Evolutionary conservation across 768 basidiomycete species (phyloP), one percentile per base, ranked within the genome.

Genomic region (Calocera viscosa): DNA sequence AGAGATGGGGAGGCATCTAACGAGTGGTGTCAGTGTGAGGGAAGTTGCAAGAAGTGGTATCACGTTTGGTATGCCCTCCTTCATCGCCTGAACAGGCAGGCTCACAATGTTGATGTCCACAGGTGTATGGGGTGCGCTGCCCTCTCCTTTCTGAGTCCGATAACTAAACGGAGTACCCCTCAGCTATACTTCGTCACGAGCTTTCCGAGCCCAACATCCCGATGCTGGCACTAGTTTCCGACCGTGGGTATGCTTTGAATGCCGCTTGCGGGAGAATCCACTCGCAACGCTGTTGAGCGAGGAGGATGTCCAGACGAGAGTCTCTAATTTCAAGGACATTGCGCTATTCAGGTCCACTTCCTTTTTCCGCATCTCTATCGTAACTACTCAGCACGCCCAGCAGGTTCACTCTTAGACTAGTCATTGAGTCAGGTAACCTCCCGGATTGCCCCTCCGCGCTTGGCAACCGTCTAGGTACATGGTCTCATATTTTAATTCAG

Each of bases 41-140:
- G 53, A 11, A 12, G 5, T 11, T 60, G 53, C 30, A 32, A 60
- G 22, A 60, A 32, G 30, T 60, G 53, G 53, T 60, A 60, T 32
- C 53, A 60, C 30, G 16, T 60, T 2, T 60, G 53, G 53, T 60
- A 26, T 32, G 2, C 7, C 5, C 10, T 19, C 5, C 30, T 3
- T 7, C 7, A 8, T 8, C 8, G 3, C 19, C 24, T 24, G n/a
- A n/a, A 3, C 8, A 10, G 7, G 2, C 5, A 5, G 24, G 2
- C 53, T 28, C 30, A 60, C 26, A n/a, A 12, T 47, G 43, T 16
- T 49, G 7, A 60, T 60, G 53, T 32, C 19, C 19, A 19, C 14
- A 60, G 53, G 53, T 60, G 53, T 60, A 60, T 60, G 26, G 53
- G 53, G 53, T 60, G 30, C 16, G 43, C 24, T 60, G 53, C 10